phyloP scores from a whole-genome alignment of 2,329 filamentous ascomycete genomes.

The Fusarium robinianum region DNA sequence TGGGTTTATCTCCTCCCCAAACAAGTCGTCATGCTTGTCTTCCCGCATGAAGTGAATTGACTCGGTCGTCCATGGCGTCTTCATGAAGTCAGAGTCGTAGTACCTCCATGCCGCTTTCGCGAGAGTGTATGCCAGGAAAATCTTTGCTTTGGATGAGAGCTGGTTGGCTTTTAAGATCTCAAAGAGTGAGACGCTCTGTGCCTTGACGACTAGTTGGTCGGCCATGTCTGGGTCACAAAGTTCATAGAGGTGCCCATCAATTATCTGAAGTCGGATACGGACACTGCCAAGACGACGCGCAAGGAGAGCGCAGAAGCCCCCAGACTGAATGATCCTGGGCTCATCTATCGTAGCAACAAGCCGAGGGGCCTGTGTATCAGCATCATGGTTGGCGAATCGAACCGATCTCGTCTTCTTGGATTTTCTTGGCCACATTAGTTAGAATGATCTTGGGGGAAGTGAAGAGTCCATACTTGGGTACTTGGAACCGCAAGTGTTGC shows the following conservation, averaged over 20 bases:
- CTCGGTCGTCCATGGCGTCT: constrained; percentile 10
- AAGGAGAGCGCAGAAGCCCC: too few relatives aligned
- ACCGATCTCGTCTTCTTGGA: neutral
- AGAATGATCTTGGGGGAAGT: neutral
- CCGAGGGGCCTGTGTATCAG: too few relatives aligned
- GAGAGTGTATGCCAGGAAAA: constrained; percentile 12
- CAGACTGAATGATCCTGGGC: too few relatives aligned
- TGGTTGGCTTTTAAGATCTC: constrained; percentile 1
- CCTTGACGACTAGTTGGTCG: neutral
- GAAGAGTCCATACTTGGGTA: constrained; percentile 5
- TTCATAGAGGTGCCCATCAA: too few relatives aligned
- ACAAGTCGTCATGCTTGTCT: constrained; percentile 3
- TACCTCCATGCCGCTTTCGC: constrained; percentile 18
- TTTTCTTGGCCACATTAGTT: neutral
- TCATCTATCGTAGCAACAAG: too few relatives aligned
- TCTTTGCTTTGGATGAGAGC: constrained; percentile 2
- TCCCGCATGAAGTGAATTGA: constrained; percentile 8
- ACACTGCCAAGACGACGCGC: too few relatives aligned
- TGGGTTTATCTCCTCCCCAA: neutral
- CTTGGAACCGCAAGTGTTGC: constrained; percentile 8
- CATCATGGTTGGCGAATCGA: too few relatives aligned
- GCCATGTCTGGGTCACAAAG: constrained; percentile 8
- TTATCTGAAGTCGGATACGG: neutral
- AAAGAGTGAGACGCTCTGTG: constrained; percentile 15
- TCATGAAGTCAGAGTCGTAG: constrained; percentile 22